Base-by-base conservation (phyloP, 2,329 filamentous ascomycete species). In the Lachnellula arida region DNA sequence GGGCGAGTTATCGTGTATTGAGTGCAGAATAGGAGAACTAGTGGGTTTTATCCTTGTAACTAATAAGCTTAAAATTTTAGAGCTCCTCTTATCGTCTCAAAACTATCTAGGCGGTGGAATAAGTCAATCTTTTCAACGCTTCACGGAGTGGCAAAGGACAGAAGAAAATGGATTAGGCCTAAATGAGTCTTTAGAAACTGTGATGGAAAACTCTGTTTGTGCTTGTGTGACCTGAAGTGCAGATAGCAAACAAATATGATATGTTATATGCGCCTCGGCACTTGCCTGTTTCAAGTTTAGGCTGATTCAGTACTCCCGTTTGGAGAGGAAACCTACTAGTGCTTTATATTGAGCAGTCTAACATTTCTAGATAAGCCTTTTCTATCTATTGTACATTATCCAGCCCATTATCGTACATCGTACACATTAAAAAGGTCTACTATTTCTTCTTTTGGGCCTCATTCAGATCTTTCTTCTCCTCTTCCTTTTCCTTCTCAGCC, bases 391-490 rank as follows among this genome's bases (percentile, higher is more conserved):
- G 11, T 34, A 47, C 44, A 47, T 47, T 17, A 50, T 50, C 22
- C 15, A 34, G 23, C 11, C 35, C 37, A 23, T 54, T 49, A 34
- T 50, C 34, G 17, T 56, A 51, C 46, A 52, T 44, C 14, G 25
- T 25, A 25, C 25, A 44, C 12, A 47, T 44, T 5, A 44, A 32
- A 44, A 12, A 46, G 49, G 19, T 40, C 35, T 28, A 19, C n/a
- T 43, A 61, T 43, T 63, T 59, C 50, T 63, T 59, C 44, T 63
- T 53, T 40, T 56, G 59, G 12, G 53, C 25, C 34, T 61, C 37
- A 37, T 62, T 56, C 47, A 66, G 19, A 9, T 61, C 39, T 28
- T 60, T 52, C 39, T 65, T 63, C 51, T 68, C 64, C 22, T 65
- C 60, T 47, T 56, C 52, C 8, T 61, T 44, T 46, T 68, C 61